These are phyloP conservation scores for Parascedosporium putredinis DNA, from an alignment of 2,329 filamentous ascomycete species.

Conservation along the genomic window DNA sequence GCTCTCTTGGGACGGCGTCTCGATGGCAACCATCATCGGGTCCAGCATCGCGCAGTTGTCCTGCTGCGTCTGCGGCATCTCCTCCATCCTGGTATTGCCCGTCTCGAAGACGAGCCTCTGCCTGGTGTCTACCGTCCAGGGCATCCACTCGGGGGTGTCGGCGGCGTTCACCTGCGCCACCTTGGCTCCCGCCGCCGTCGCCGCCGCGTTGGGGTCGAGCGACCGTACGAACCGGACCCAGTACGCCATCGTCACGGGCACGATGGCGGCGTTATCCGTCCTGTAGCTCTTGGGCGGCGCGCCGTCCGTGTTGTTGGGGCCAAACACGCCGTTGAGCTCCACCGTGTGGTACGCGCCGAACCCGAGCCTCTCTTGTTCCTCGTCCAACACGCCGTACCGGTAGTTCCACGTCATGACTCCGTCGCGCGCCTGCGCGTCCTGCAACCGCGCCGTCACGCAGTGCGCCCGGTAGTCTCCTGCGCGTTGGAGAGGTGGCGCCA, in stretches of 20 bases:
- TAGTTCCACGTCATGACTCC: slow-evolving; percentile 47
- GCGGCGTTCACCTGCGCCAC: slow-evolving; percentile 22
- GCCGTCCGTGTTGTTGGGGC: slow-evolving; percentile 42
- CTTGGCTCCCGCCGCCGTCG: background rate
- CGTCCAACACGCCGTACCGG: slow-evolving; percentile 57
- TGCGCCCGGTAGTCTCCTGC: slow-evolving; percentile 26
- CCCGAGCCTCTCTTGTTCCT: slow-evolving; percentile 37
- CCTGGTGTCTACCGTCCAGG: slow-evolving; percentile 23
- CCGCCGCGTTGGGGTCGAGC: slow-evolving; percentile 49
- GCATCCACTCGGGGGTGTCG: slow-evolving; percentile 40
- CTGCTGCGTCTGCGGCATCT: slow-evolving; percentile 15
- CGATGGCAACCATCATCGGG: slow-evolving; percentile 16
- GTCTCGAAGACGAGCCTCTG: slow-evolving; percentile 32
- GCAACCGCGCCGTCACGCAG: slow-evolving; percentile 23
- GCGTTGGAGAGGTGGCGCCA: slow-evolving; percentile 26
- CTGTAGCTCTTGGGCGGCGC: slow-evolving; percentile 44
- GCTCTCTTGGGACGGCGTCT: slow-evolving; percentile 11
- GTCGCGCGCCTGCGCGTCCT: slow-evolving; percentile 18
- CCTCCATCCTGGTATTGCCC: slow-evolving; percentile 30
- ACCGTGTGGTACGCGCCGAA: slow-evolving; percentile 57
- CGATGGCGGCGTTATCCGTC: slow-evolving; percentile 42
- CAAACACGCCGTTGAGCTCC: slow-evolving; percentile 59
- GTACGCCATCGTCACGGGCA: slow-evolving; percentile 56
- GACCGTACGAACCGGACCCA: slow-evolving; percentile 64
- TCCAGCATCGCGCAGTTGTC: slow-evolving; percentile 16